Base-by-base conservation (phyloP, 1,284 basidiomycete genomes). In the Baeospora myosura region DNA sequence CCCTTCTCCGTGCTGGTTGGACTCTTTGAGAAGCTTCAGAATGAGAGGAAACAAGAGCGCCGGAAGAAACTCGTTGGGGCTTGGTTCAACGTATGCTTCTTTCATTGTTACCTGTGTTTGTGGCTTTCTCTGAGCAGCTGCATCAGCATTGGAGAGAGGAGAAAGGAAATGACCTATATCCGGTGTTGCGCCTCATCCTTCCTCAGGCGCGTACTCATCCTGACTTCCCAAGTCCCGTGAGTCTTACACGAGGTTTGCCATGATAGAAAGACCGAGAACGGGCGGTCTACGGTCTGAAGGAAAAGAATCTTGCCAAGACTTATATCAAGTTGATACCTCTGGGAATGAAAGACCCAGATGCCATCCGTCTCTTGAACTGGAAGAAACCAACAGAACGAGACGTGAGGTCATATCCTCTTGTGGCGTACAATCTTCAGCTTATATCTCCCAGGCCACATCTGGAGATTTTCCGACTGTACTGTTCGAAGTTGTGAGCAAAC, bases 281-380 rank as follows among this genome's bases (percentile, higher is more conserved):
- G 38, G 76, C 88, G 0, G 81, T 91, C 0, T 97, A 96, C 61
- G 88, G 88, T 6, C 61, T 95, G 49, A 96, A 96, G 59, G 94
- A 97, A 65, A 85, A 86, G 61, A 87, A 86, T 54, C 66, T 97
- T 2, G 91, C 91, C 2, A 93, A 90, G 61, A 80, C 78, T 7
- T 94, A 93, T 57, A 89, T 93, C 63, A 84, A 87, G 47, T 72
- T 93, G 0, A 85, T 97, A 29, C 88, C 88, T 0, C 68, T 97
- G 1, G 79, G 83, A 37, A 74, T 66, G 55, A 79, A 80, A 55
- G 84, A 87, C 43, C 81, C 81, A 2, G 86, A 91, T 50, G 85
- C 90, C 0, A 72, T 84, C 40, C 75, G 85, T 23, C 63, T 97
- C 34, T 63, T 87, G 38, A 85, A 94, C 51, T 96, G 93, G 93